phyloP scores from a whole-genome alignment of 352 stramenopile species.

The Globisporangium mamillatum region DNA sequence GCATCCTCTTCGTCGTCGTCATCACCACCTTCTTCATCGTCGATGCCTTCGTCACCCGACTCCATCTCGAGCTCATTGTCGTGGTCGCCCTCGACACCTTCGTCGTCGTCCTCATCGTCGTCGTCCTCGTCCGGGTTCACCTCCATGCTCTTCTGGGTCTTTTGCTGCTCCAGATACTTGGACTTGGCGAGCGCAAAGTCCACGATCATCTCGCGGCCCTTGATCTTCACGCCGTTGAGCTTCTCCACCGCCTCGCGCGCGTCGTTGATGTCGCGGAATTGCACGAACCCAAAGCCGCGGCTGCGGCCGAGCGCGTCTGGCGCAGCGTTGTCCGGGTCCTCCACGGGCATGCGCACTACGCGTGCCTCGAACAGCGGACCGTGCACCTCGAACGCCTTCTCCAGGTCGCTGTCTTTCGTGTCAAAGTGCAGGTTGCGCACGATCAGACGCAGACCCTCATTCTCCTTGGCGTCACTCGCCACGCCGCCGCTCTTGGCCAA shows the following conservation, averaged over 20 bases:
- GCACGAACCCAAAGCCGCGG: slow-evolving; percentile 83
- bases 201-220: slow-evolving; percentile 83
- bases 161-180: slow-evolving; percentile 76
- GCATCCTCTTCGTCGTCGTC: slow-evolving; percentile 24
- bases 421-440: slow-evolving; percentile 85
- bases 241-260: slow-evolving; percentile 63
- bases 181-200: slow-evolving; percentile 81
- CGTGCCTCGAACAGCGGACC: slow-evolving; percentile 66
- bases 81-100: slow-evolving; percentile 30
- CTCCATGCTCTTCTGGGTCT: slow-evolving; percentile 32
- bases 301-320: slow-evolving; percentile 53
- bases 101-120: slow-evolving; percentile 39
- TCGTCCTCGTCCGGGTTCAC: slow-evolving; percentile 30
- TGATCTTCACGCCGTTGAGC: slow-evolving; percentile 75
- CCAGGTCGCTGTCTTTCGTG: slow-evolving; percentile 66
- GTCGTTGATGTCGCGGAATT: slow-evolving; percentile 66
- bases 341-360: slow-evolving; percentile 73
- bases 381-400: slow-evolving; percentile 65
- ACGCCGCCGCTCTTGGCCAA: slow-evolving; percentile 28
- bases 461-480: slow-evolving; percentile 30
- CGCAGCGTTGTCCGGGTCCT: slow-evolving; percentile 33
- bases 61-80: slow-evolving; percentile 50
- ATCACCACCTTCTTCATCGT: slow-evolving; percentile 27
- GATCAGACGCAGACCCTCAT: slow-evolving; percentile 71
- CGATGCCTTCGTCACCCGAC: slow-evolving; percentile 39